Conservation (phyloP, 2,329 filamentous ascomycete species). For the Penicillium sp. region DNA sequence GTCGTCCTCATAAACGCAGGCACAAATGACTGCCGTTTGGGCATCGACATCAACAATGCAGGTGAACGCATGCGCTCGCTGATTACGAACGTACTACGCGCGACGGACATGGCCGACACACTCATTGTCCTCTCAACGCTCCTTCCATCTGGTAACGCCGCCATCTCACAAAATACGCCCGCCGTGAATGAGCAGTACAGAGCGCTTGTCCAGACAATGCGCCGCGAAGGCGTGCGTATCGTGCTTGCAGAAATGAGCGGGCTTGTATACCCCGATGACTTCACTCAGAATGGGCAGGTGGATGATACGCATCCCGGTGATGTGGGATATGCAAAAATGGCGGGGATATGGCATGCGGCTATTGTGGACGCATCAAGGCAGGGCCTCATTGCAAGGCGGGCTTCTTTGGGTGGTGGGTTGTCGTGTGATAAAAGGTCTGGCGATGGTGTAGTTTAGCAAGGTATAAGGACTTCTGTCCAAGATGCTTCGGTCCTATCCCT, state of each 20-base stretch:
- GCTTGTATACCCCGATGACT: not conserved
- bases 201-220: conserved; percentile 3
- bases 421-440: not conserved
- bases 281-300: not conserved
- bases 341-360: conserved; percentile 2
- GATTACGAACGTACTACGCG: not conserved
- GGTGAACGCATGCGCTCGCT: conserved; percentile 11
- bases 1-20: conserved; percentile 19
- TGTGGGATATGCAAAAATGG: conserved; percentile 8
- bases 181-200: conserved; percentile 10
- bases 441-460: not conserved
- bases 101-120: conserved; percentile 6
- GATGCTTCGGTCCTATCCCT: too few species aligned
- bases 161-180: not conserved
- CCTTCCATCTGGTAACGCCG: not conserved
- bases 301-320: conserved; percentile 8
- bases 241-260: conserved; percentile 17
- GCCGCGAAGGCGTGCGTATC: conserved; percentile 1
- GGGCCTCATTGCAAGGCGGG: not conserved
- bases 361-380: not conserved
- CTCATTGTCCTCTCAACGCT: conserved; percentile 11
- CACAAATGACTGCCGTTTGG: conserved; percentile 13
- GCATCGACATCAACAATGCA: conserved; percentile 4
- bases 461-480: too few species aligned
- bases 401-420: not conserved